These are phyloP conservation scores for Lactarius tabidus DNA, from an alignment of 768 basidiomycete genomes.

Conservation along the genomic window DNA sequence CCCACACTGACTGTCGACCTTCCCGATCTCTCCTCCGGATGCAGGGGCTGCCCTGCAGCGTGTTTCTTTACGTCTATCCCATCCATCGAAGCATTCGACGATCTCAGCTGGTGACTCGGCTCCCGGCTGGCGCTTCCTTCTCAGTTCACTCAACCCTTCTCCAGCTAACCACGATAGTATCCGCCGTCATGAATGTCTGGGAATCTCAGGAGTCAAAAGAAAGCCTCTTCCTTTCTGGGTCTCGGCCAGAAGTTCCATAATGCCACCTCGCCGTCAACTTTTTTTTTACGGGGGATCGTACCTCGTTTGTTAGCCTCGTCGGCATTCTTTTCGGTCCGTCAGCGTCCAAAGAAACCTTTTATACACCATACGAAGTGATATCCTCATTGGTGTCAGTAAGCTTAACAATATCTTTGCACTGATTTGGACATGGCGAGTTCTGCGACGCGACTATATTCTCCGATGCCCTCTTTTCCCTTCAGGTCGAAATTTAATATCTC, in stretches of 20 bases:
- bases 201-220: constrained; percentile 12
- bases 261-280: constrained; percentile 20
- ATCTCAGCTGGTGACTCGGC: constrained; percentile 19
- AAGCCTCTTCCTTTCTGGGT: constrained; percentile 18
- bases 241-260: constrained; percentile 17
- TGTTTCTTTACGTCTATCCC: constrained; percentile 22
- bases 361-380: constrained; percentile 8
- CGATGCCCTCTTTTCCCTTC: constrained; percentile 3
- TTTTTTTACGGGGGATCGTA: constrained; percentile 10
- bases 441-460: constrained; percentile 3
- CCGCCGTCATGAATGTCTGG: constrained; percentile 2
- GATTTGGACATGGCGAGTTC: constrained; percentile 17
- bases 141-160: background rate
- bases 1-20: constrained; percentile 13
- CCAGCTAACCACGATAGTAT: constrained; percentile 3
- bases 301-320: constrained; percentile 12
- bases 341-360: constrained; percentile 11
- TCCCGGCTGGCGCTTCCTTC: constrained; percentile 14
- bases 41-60: constrained; percentile 17
- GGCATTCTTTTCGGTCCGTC: constrained; percentile 16
- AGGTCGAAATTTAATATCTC: constrained; percentile 10
- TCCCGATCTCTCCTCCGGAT: constrained; percentile 21
- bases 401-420: constrained; percentile 6
- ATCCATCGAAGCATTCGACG: constrained; percentile 20
- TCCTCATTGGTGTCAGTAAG: constrained; percentile 19